Conservation (phyloP, 164 flowering plant genomes). For the Nymphaea colorata region DNA sequence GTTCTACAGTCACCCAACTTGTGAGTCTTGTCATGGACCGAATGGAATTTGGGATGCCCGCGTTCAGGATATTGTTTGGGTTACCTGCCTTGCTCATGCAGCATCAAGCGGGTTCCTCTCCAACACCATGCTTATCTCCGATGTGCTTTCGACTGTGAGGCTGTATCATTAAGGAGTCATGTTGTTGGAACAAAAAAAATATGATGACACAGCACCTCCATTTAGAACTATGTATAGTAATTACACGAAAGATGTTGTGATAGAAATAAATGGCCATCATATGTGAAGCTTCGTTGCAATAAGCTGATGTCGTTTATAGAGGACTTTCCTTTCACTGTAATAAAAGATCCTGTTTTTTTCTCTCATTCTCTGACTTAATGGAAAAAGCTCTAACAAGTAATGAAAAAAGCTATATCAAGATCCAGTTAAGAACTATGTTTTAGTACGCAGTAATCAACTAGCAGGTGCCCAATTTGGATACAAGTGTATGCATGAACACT, state of each 20-base stretch:
- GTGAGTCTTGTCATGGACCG: constrained; percentile 1
- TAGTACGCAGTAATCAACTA: too few species aligned
- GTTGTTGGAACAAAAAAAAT: constrained; percentile 8
- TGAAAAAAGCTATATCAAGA: too few species aligned
- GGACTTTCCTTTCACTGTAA: neutral
- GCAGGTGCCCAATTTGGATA: too few species aligned
- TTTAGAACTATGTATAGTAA: neutral
- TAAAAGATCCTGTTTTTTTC: neutral
- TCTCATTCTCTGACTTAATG: too few species aligned
- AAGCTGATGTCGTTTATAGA: too few species aligned
- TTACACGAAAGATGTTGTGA: too few species aligned
- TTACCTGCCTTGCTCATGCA: constrained; percentile 7
- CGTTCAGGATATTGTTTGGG: constrained; percentile 8
- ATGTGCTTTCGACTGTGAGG: constrained; percentile 6
- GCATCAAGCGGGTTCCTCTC: constrained; percentile 7
- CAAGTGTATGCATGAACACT: too few species aligned
- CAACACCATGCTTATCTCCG: neutral
- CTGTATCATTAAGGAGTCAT: constrained; percentile 9
- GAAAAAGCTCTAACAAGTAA: too few species aligned
- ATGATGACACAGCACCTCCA: constrained; percentile 4
- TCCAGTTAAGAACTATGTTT: too few species aligned
- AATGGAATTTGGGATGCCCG: constrained; percentile 4
- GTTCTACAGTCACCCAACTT: constrained; percentile 6
- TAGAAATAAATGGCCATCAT: too few species aligned
- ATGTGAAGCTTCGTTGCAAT: too few species aligned